Evolutionary conservation across 345 rosid species (phyloP), one percentile per base, ranked within the genome.

Genomic region (Geranium rotundifolium): DNA sequence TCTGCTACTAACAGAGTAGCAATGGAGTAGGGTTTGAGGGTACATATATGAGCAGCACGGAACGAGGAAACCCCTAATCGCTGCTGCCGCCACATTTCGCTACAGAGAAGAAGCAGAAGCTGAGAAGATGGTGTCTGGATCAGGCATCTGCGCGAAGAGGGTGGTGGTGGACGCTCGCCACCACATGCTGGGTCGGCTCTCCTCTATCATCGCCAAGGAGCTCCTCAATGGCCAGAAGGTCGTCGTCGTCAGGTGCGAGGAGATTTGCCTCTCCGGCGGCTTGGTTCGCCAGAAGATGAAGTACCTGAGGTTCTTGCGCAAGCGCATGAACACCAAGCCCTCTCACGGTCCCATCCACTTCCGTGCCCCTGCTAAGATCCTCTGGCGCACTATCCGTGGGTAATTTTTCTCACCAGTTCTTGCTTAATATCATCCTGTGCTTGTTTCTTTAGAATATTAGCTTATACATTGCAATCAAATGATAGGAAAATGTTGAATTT

Each of bases 271-370:
- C 29, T 69, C 70, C 29, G 70, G 77, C 18, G 97, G 91, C 0
- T 79, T 91, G 17, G 96, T 88, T 20, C 65, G 97, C 12, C 90
- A 91, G 83, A 91, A 91, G 75, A 88, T 88, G 96, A 91, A 91
- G 85, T 91, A 83, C 81, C 56, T 86, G 86, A 67, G 98, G 64
- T 91, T 91, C 69, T 85, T 91, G 12, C 82, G 97, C 66, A 85
- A 88, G 77, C 88, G 91, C 30, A 67, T 65, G 76, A 73, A 73
- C 64, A 73, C 77, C 8, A 73, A 73, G 64, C 77, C 77, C 58
- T 73, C 75, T 54, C 79, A 75, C 19, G 79, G 78, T 5, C 79
- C 79, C 57, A 75, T 75, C 60, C 79, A 75, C 31, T 75, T 75
- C 65, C 63, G 79, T 15, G 74, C 79, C 17, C 79, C 79, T 61